Percentiles rank a stretch among this genome's conserved stretches.
Evolutionary conservation across 1,284 basidiomycete species (phyloP).

Genomic region (Sparassis latifolia): DNA sequence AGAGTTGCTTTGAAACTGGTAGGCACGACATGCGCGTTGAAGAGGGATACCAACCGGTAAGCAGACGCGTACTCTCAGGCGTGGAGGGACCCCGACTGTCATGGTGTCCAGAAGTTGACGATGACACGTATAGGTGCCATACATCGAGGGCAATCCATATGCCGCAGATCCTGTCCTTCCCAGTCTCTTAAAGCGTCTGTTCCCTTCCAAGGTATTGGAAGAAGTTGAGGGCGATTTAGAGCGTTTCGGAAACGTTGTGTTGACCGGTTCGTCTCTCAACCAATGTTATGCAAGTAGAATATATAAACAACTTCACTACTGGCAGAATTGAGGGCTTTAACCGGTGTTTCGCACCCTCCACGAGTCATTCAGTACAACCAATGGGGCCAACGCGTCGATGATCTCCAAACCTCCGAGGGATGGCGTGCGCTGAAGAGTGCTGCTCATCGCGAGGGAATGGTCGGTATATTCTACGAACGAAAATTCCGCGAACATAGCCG

Average conservation of each 20-base stretch:
- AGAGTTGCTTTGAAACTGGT: too few relatives aligned
- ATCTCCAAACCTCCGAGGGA: conserved; percentile 60
- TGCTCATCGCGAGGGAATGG: conserved; percentile 63
- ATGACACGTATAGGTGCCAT: too few relatives aligned
- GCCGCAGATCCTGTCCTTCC: too few relatives aligned
- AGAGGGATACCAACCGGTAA: too few relatives aligned
- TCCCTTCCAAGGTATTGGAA: background rate
- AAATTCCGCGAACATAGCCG: conserved; percentile 52
- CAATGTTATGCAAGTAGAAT: background rate
- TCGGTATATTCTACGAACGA: conserved; percentile 57
- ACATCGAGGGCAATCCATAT: too few relatives aligned
- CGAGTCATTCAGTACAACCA: conserved; percentile 60
- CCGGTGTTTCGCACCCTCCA: conserved; percentile 38
- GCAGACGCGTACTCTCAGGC: too few relatives aligned
- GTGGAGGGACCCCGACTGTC: too few relatives aligned
- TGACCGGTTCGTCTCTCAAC: conserved; percentile 37
- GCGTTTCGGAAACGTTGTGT: conserved; percentile 47
- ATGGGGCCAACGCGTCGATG: conserved; percentile 61
- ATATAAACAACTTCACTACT: background rate
- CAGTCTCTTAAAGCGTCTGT: too few relatives aligned
- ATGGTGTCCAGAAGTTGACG: too few relatives aligned
- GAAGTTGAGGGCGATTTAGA: conserved; percentile 49
- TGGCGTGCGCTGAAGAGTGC: conserved; percentile 69
- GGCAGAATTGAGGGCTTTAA: conserved; percentile 44
- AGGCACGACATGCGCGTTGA: too few relatives aligned